Evolutionary conservation across 2,329 filamentous ascomycete species (phyloP).

Genomic region (Diaporthe capsici): DNA sequence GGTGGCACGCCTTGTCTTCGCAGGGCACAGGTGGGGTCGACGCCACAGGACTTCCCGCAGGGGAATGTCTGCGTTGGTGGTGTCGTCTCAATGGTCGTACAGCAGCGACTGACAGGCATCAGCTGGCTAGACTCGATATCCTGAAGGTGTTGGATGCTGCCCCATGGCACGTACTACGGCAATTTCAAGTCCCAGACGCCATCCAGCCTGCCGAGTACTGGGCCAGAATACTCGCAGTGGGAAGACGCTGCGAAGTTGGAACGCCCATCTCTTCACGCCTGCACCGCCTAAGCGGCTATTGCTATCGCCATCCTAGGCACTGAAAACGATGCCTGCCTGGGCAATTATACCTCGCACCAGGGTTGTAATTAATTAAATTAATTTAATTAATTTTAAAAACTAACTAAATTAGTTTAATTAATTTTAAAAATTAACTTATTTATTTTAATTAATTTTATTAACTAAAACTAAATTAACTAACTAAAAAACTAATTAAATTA

Average conservation of each 20-base stretch:
- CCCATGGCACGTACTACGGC: background rate
- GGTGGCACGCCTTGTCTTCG: conserved; percentile 10
- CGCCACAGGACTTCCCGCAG: background rate
- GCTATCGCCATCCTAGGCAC: background rate
- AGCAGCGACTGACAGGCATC: background rate
- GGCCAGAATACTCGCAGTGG: background rate
- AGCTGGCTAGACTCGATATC: background rate
- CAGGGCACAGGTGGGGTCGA: conserved; percentile 5
- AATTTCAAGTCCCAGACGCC: background rate
- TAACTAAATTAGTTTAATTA: too few species aligned
- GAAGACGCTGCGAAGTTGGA: background rate
- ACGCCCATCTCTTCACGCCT: background rate
- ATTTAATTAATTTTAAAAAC: too few species aligned
- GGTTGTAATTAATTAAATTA: too few species aligned
- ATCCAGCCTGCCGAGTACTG: background rate
- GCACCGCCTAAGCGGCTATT: background rate
- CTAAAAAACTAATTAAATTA: too few species aligned
- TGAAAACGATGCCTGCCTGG: background rate
- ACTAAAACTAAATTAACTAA: too few species aligned
- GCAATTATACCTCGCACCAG: background rate
- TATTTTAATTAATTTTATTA: too few species aligned
- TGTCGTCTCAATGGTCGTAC: background rate
- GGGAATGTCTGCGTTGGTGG: background rate
- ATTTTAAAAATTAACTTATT: too few species aligned
- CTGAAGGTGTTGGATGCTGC: background rate